Evolutionary conservation across 2,329 filamentous ascomycete genomes (phyloP), one percentile per base, ranked within the genome.

Genomic region (Xylariales sp.): DNA sequence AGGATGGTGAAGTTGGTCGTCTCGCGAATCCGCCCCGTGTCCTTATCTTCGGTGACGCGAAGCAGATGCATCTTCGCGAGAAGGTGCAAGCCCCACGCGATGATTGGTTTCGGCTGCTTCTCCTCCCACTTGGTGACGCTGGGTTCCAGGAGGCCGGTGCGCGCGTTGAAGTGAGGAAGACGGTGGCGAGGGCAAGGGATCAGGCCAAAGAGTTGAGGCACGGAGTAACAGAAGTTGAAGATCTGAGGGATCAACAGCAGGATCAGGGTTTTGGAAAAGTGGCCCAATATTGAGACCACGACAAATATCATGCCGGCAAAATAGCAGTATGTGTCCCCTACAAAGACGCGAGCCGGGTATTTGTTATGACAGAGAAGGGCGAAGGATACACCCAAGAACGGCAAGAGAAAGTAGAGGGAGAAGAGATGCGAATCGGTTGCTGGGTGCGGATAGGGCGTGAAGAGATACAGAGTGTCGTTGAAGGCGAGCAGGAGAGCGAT

Each of bases 221-320:
- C 79, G 27, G 90, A 96, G 69, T 97, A 98, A 48, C 91, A 57
- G 59, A 97, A 97, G 69, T 98, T 98, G 76, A 94, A 89, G 52
- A 94, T 85, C 66, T 98, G 93, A 12, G 93, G 93, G 27, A 95
- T 74, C 50, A 98, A 84, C 7, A 98, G 74, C 35, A 98, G 76
- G 40, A 95, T 76, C 31, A 98, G 75, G 1, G 93, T 98, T 67
- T 98, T 98, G 69, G 87, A 94, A 68, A 98, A 98, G 67, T 98
- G 93, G 17, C 93, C 93, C 37, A 96, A 75, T 55, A 98, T 97
- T 46, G 88, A 89, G 48, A 97, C 93, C 30, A 96, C 90, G 38
- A 91, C 93, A 59, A 98, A 98, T 27, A 97, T 87, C 89, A 98
- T 98, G 49, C 93, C 93, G 1, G 93, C 93, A 62, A 98, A 96